These are phyloP conservation scores for Neurospora sp. DNA, from an alignment of 495 filamentous ascomycete species.

Conservation along the genomic window DNA sequence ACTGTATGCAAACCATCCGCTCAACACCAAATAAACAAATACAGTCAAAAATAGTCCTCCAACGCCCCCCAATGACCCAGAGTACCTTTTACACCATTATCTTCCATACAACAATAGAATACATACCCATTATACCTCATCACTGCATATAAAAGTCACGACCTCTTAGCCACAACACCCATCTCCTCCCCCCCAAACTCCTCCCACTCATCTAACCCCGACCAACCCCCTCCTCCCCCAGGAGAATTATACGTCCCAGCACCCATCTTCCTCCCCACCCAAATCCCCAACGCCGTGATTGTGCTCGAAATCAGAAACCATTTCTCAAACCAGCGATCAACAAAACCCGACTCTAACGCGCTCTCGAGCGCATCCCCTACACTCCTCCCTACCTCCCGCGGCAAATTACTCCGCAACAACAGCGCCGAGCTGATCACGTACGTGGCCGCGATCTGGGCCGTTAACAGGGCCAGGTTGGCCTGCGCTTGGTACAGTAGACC, in stretches of 20 bases:
- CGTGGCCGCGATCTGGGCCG: conserved; percentile 65
- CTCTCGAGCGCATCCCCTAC: conserved; percentile 63
- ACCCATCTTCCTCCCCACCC: conserved; percentile 52
- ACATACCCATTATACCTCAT: neutral
- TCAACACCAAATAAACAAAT: neutral
- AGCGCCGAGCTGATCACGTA: conserved; percentile 71
- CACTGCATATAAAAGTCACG: conserved; percentile 14
- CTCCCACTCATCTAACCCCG: conserved; percentile 51
- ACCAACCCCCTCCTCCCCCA: conserved; percentile 22
- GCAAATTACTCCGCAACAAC: conserved; percentile 62
- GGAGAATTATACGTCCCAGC: neutral
- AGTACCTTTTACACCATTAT: neutral
- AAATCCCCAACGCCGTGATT: conserved; percentile 54
- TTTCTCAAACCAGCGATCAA: conserved; percentile 80
- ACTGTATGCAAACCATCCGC: neutral
- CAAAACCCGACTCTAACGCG: conserved; percentile 57
- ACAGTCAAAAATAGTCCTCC: neutral
- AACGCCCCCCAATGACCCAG: neutral
- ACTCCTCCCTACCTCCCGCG: conserved; percentile 56
- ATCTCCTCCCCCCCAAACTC: conserved; percentile 57
- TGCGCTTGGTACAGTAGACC: conserved; percentile 49
- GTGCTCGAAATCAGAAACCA: conserved; percentile 59
- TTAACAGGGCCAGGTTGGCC: conserved; percentile 60
- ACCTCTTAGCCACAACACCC: conserved; percentile 47
- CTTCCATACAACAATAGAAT: neutral